A percentile compares a stretch with the other conserved stretches of the same genome.
These are phyloP conservation scores for Acacia concinna DNA, from an alignment of 331 rosid genomes.

Conservation along the genomic window DNA sequence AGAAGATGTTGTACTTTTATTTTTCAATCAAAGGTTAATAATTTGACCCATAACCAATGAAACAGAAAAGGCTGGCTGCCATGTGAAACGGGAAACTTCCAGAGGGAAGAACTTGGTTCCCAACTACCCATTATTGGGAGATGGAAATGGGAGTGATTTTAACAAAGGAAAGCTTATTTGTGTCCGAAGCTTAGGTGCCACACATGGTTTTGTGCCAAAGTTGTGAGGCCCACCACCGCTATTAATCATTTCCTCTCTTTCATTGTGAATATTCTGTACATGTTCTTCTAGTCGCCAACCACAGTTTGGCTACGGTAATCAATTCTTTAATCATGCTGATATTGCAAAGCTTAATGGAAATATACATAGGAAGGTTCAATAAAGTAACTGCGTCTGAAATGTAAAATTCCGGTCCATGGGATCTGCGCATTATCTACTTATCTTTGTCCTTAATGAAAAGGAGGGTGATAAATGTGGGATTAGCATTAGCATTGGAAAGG, in stretches of 20 bases:
- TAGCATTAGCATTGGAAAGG: neutral
- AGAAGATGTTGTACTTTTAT: constrained; percentile 17
- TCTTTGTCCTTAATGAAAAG: too few relatives aligned
- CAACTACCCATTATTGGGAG: constrained; percentile 45
- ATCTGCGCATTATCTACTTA: too few relatives aligned
- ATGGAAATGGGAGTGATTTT: constrained; percentile 31
- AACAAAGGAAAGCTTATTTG: constrained; percentile 32
- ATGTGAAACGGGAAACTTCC: constrained; percentile 60
- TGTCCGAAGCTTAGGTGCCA: constrained; percentile 46
- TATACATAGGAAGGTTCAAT: neutral
- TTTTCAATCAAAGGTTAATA: constrained; percentile 45
- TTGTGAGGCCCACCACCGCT: constrained; percentile 46
- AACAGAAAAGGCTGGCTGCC: constrained; percentile 60
- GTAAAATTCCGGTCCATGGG: neutral
- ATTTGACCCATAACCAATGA: constrained; percentile 49
- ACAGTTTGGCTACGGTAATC: neutral
- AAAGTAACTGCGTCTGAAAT: neutral
- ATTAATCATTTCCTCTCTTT: constrained; percentile 38
- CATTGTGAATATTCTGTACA: neutral
- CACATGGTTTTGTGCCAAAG: constrained; percentile 59
- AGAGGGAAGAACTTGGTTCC: constrained; percentile 22
- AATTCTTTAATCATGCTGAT: neutral
- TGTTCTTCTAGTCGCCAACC: neutral
- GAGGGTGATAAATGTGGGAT: neutral
- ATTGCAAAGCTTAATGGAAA: neutral